phyloP scores from a whole-genome alignment of 352 stramenopile species.

The Detonula confervacea region DNA sequence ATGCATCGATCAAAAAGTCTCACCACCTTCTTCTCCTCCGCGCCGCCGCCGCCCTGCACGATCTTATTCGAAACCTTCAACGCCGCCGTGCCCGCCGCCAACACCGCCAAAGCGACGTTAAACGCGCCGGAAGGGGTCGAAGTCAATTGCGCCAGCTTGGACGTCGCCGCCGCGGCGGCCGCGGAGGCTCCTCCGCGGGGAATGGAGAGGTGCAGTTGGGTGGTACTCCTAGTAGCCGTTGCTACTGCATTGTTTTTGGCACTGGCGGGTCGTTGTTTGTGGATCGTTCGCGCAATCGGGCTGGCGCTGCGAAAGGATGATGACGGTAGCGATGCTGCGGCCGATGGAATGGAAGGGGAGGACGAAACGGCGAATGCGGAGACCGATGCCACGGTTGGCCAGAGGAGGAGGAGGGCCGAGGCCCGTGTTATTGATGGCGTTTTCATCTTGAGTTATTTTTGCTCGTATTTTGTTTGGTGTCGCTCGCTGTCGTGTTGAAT shows the following conservation, averaged over 20 bases:
- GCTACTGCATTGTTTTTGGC: no score
- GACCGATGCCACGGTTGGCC: conserved; percentile 9
- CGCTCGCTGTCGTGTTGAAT: no score
- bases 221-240: neutral
- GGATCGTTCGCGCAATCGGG: no score
- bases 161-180: neutral
- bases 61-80: conserved; percentile 41
- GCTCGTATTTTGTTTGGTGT: neutral
- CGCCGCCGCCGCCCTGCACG: neutral
- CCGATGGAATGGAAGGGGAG: neutral
- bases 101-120: conserved; percentile 39
- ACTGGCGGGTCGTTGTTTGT: no score
- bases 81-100: conserved; percentile 35
- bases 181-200: conserved; percentile 29
- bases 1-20: no score
- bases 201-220: conserved; percentile 10
- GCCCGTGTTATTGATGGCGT: neutral
- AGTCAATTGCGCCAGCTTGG: conserved; percentile 14
- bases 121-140: conserved; percentile 40
- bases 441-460: neutral
- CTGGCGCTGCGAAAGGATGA: no score
- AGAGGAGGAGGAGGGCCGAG: conserved; percentile 1
- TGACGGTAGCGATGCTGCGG: neutral
- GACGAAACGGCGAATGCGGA: conserved; percentile 24
- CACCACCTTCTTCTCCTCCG: neutral